phyloP scores from a whole-genome alignment of 164 flowering plant species.

The Umbilicus rupestris region DNA sequence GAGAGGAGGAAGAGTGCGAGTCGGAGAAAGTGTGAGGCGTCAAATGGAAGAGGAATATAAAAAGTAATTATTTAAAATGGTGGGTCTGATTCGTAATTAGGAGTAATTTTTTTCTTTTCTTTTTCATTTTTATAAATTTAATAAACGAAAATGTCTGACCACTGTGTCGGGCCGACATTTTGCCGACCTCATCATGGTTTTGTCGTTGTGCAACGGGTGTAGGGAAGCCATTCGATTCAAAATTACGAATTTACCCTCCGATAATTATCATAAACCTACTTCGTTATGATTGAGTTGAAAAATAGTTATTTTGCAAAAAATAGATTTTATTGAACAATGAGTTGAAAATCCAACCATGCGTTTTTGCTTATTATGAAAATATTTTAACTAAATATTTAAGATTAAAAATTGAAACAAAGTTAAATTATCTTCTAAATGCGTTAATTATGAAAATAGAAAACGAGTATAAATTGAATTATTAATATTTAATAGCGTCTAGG shows the following conservation, averaged over 20 bases:
- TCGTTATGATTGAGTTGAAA: too few relatives aligned
- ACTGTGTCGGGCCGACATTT: slow-evolving; percentile 7
- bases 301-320: too few relatives aligned
- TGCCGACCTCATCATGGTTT: slow-evolving; percentile 7
- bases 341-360: too few relatives aligned
- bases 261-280: not conserved
- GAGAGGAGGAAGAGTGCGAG: not conserved
- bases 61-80: too few relatives aligned
- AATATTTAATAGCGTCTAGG: not conserved
- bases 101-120: not conserved
- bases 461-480: not conserved
- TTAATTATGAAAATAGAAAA: too few relatives aligned
- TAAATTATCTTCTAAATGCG: too few relatives aligned
- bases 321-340: too few relatives aligned
- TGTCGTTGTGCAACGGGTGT: slow-evolving; percentile 1
- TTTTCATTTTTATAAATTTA: not conserved
- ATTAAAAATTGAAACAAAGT: too few relatives aligned
- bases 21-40: slow-evolving; percentile 1
- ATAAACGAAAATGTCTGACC: slow-evolving; percentile 5
- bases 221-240: not conserved
- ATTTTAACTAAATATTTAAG: too few relatives aligned
- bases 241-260: not conserved
- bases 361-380: too few relatives aligned
- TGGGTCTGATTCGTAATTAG: too few relatives aligned
- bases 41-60: not conserved